A percentile compares a stretch with the other conserved stretches of the same genome.
phyloP scores from a whole-genome alignment of 2,329 filamentous ascomycete species.

The Ascochyta viciae-villosae region DNA sequence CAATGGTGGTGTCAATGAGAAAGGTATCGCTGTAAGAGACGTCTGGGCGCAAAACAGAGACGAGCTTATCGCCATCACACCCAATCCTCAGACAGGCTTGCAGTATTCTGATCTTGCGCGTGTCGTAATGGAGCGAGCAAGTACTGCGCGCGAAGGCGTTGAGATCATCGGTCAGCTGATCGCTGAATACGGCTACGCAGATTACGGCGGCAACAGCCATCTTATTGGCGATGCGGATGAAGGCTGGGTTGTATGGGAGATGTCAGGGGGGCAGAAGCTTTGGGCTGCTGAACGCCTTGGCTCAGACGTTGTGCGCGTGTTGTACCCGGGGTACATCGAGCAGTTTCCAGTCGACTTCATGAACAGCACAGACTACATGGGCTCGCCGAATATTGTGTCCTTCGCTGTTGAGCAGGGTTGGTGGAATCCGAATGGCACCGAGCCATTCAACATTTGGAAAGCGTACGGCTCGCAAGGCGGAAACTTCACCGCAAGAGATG shows the following conservation, averaged over 20 bases:
- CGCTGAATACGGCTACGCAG: conserved; percentile 51
- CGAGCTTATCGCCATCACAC: conserved; percentile 52
- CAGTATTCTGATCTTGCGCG: conserved; percentile 54
- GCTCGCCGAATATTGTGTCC: conserved; percentile 43
- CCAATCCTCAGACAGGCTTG: conserved; percentile 50
- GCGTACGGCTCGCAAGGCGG: conserved; percentile 39
- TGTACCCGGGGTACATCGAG: conserved; percentile 49
- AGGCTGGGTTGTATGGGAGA: conserved; percentile 47
- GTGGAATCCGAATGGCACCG: conserved; percentile 41
- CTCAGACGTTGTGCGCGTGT: conserved; percentile 39
- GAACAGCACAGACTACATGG: conserved; percentile 42
- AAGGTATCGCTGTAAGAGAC: conserved; percentile 52
- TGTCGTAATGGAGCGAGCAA: conserved; percentile 51
- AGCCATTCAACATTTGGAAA: conserved; percentile 49
- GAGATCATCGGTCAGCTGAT: conserved; percentile 53
- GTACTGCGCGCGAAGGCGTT: conserved; percentile 52
- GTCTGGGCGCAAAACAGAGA: conserved; percentile 52
- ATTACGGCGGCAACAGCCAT: conserved; percentile 55
- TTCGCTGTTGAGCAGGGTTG: conserved; percentile 47
- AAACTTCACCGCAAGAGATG: conserved; percentile 41
- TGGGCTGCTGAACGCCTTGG: conserved; percentile 48
- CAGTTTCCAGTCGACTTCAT: conserved; percentile 44
- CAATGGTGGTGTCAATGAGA: conserved; percentile 55
- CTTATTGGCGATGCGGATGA: conserved; percentile 51
- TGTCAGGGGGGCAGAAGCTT: conserved; percentile 43